Evolutionary conservation across 225 moss, liverwort and hornwort species (phyloP), one percentile per base, ranked within the genome.

Genomic region (Polytrichum commune): DNA sequence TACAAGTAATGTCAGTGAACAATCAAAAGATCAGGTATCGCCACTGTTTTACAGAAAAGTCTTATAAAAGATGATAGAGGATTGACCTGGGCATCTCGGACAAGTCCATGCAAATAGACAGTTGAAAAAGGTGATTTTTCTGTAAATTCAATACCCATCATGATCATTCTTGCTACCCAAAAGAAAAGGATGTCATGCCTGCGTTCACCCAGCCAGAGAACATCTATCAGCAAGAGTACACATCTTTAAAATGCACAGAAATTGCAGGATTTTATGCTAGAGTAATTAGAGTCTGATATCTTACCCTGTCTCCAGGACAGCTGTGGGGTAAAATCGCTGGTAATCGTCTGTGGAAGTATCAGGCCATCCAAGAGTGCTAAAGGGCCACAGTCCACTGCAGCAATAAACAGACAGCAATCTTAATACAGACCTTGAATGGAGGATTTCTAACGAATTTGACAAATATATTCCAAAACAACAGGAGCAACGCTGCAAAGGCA

Each of bases 161-260:
- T 95, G 68, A 95, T 90, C 95, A 95, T 95, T 73, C 95, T 89
- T 69, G 95, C 90, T 32, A 95, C 91, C 95, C 93, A 95, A 66
- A 95, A 95, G 80, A 95, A 93, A 58, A 95, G 82, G 67, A 95
- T 95, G 75, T 93, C 93, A 76, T 95, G 95, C 74, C 93, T 93
- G 93, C 69, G 30, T 67, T 66, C 75, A 82, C 27, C 54, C 62
- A 46, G 13, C 54, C 18, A 69, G 66, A 8, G 8, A 62, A 5
- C 53, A 57, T 28, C 20, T 58, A n/a, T 58, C 20, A 58, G n/a
- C 7, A 60, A 58, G 46, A 46, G 16, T 13, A 46, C 46, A 46
- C 46, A 46, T 46, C 46, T 46, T 46, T 46, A 46, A 46, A 46
- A 46, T 46, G 46, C 16, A 32, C 7, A 46, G 46, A 46, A 3